Conservation (phyloP, 2,329 filamentous ascomycete species). For the Hypoxylon sp. region DNA sequence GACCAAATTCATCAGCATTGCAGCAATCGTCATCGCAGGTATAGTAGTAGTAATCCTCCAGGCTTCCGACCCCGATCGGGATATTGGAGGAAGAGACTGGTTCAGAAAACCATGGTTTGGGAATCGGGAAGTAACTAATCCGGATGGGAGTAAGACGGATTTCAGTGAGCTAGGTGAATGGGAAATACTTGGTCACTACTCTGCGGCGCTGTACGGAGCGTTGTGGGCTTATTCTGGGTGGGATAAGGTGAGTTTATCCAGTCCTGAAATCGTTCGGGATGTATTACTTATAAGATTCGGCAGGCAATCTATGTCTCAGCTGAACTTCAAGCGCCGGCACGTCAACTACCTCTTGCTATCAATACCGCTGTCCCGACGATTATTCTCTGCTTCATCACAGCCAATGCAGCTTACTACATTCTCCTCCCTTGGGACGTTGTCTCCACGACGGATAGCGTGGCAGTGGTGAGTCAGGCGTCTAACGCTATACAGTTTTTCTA, state of each 20-base stretch:
- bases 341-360: constrained; percentile 67
- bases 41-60: constrained; percentile 57
- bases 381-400: constrained; percentile 65
- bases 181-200: constrained; percentile 68
- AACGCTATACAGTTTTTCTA: too few relatives aligned
- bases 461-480: constrained; percentile 67
- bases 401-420: constrained; percentile 70
- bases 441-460: constrained; percentile 67
- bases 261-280: not conserved
- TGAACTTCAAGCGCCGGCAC: constrained; percentile 59
- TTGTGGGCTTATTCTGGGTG: constrained; percentile 73
- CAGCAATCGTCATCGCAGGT: constrained; percentile 58
- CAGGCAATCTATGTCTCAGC: constrained; percentile 65
- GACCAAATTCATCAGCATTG: constrained; percentile 61
- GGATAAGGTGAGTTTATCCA: constrained; percentile 63
- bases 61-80: constrained; percentile 47
- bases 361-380: constrained; percentile 68
- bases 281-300: not conserved
- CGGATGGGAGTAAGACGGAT: constrained; percentile 58
- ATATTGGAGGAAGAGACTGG: constrained; percentile 61
- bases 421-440: constrained; percentile 67
- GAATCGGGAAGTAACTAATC: constrained; percentile 57
- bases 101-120: constrained; percentile 63
- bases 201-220: constrained; percentile 67
- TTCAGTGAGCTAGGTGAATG: constrained; percentile 61